A percentile compares a stretch with the other conserved stretches of the same genome.
Conservation (phyloP, 768 basidiomycete genomes). For the Amanita inopinata region DNA sequence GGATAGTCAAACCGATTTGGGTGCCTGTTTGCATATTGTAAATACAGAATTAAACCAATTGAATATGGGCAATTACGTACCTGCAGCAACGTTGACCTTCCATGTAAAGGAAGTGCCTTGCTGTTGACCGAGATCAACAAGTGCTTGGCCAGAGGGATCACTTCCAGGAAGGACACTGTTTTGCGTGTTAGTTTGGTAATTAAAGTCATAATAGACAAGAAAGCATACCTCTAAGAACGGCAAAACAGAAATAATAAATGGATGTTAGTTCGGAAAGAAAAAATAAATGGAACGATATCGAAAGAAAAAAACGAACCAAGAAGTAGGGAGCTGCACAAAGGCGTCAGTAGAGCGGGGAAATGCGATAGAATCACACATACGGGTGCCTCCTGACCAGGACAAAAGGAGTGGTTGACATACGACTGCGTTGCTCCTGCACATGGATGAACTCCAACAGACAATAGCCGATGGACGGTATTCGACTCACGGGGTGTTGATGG, state of each 20-base stretch:
- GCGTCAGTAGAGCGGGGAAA: slow-evolving; percentile 10
- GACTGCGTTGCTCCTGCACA: slow-evolving; percentile 33
- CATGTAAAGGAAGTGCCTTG: slow-evolving; percentile 39
- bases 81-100: slow-evolving; percentile 37
- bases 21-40: slow-evolving; percentile 36
- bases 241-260: not conserved
- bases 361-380: slow-evolving; percentile 26
- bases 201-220: not conserved
- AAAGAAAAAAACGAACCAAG: slow-evolving; percentile 37
- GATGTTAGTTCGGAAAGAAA: not conserved
- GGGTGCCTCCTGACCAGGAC: slow-evolving; percentile 43
- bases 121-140: slow-evolving; percentile 37
- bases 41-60: no score
- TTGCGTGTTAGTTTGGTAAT: not conserved
- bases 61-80: no score
- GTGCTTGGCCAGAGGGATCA: slow-evolving; percentile 30
- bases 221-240: slow-evolving; percentile 27
- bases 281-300: slow-evolving; percentile 1
- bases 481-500: slow-evolving; percentile 68
- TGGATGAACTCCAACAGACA: not conserved
- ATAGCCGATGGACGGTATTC: slow-evolving; percentile 10
- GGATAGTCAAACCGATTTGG: slow-evolving; percentile 45
- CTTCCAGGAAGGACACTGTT: slow-evolving; percentile 46
- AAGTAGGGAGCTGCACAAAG: slow-evolving; percentile 45
- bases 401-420: slow-evolving; percentile 51